These are phyloP conservation scores for Dalbergia cochinchinensis DNA, from an alignment of 306 rosid species.

Conservation along the genomic window DNA sequence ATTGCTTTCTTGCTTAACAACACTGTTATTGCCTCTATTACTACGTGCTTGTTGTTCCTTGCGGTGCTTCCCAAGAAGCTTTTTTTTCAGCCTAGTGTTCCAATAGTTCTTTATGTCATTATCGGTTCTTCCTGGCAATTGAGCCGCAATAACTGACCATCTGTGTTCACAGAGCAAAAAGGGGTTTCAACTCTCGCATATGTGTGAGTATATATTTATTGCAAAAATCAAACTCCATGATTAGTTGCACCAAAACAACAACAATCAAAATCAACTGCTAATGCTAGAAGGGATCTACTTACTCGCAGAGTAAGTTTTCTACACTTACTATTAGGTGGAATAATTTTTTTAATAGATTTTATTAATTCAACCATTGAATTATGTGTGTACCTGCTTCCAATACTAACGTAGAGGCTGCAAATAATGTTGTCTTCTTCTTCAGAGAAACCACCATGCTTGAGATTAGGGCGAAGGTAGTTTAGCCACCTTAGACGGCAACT, in stretches of 20 bases:
- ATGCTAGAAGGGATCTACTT: background rate
- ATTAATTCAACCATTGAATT: background rate
- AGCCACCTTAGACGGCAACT: constrained; percentile 96
- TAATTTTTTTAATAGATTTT: too few relatives aligned
- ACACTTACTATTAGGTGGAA: too few relatives aligned
- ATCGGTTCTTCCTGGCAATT: constrained; percentile 91
- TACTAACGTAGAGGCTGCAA: constrained; percentile 84
- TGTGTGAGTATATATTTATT: background rate
- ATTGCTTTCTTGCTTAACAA: constrained; percentile 50
- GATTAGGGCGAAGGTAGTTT: constrained; percentile 95
- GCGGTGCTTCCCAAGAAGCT: constrained; percentile 81
- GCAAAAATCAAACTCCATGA: background rate
- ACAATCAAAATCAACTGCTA: background rate
- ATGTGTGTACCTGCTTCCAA: constrained; percentile 88
- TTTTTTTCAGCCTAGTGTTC: constrained; percentile 96
- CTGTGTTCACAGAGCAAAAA: constrained; percentile 41
- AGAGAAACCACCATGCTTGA: constrained; percentile 90
- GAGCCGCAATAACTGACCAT: constrained; percentile 99
- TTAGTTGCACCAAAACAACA: constrained; percentile 2
- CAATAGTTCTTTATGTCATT: constrained; percentile 97
- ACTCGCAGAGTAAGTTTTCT: too few relatives aligned
- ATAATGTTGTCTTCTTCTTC: constrained; percentile 93
- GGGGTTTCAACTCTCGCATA: background rate
- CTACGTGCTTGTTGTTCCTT: constrained; percentile 63
- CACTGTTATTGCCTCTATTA: constrained; percentile 40